Base-by-base conservation (phyloP, 148 eudicot genomes). In the Camellia sinensis region DNA sequence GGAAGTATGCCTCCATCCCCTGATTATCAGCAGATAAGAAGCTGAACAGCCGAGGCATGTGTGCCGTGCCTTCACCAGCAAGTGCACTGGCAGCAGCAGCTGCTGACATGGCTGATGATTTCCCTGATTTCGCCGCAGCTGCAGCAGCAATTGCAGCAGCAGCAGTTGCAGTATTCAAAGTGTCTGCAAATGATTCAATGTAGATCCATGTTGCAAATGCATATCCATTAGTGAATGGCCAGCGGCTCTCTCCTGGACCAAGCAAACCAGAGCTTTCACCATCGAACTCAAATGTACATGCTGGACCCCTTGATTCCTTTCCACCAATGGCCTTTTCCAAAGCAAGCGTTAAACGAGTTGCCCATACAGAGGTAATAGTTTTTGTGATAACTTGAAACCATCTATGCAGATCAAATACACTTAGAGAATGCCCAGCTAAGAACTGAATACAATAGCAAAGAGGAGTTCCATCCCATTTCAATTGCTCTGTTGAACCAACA, bases 141-240 rank as follows among this genome's bases (percentile, higher is more conserved):
- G 99, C 98, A 72, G 97, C 97, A 46, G 99, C 98, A 90, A 92
- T 97, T n/a, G 98, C 99, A 65, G 98, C 99, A 6, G 99, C 99
- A 53, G 97, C 90, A 62, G 99, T 94, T 56, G 99, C 99, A 68
- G 99, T 91, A 83, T 94, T 94, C 79, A 97, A 75, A 67, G 94
- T 92, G 84, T 97, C 99, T 3, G 99, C 99, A 83, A 94, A 97
- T 15, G 99, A 94, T 83, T 97, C 99, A 29, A 97, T 87, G 80
- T 97, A 97, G 48, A 94, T 92, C 99, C 98, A 97, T 54, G 99
- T 97, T n/a, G 93, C 96, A 85, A 97, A 92, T 62, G 98, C 95
- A 85, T 84, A 97, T 82, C 99, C 99, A 84, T 94, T 97, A 43
- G 88, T 63, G 76, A 97, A 97, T 53, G 99, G 99, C 98, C 99